phyloP scores from a whole-genome alignment of 148 eudicot species.

The Amaranthus hypochondriacus region DNA sequence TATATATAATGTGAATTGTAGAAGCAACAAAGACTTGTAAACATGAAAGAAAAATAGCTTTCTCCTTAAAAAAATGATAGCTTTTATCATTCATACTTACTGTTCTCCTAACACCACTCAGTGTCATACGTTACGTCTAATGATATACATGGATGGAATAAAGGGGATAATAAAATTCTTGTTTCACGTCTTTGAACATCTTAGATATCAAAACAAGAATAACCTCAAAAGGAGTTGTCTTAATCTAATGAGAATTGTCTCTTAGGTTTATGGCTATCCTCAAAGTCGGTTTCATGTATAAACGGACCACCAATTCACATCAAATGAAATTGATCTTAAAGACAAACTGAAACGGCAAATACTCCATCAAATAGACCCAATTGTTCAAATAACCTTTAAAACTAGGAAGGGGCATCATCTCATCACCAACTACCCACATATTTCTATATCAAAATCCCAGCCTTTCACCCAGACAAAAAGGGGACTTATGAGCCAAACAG shows the following conservation, averaged over 20 bases:
- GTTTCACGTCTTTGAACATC: conserved; percentile 22
- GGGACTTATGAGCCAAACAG: conserved; percentile 21
- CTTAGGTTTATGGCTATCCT: conserved; percentile 22
- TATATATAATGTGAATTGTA: conserved; percentile 6
- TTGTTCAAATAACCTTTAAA: conserved; percentile 23
- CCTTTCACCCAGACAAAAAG: conserved; percentile 21
- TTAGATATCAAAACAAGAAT: conserved; percentile 18
- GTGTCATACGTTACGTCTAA: conserved; percentile 3
- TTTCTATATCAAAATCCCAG: conserved; percentile 4
- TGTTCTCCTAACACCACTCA: conserved; percentile 19
- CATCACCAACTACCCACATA: conserved; percentile 22
- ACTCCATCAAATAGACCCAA: conserved; percentile 19
- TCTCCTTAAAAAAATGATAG: not conserved
- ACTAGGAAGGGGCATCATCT: conserved; percentile 21
- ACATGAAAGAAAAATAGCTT: not conserved
- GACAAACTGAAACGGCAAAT: conserved; percentile 26
- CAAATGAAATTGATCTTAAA: conserved; percentile 19
- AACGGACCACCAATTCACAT: conserved; percentile 30
- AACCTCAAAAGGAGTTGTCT: conserved; percentile 20
- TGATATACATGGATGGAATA: conserved; percentile 10
- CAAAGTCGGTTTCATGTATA: conserved; percentile 20
- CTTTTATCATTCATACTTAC: conserved; percentile 10
- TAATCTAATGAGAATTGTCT: conserved; percentile 18
- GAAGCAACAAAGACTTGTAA: conserved; percentile 7
- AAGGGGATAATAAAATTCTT: conserved; percentile 5